Base-by-base conservation (phyloP, 441 rosid species). In the Populus hybrid region DNA sequence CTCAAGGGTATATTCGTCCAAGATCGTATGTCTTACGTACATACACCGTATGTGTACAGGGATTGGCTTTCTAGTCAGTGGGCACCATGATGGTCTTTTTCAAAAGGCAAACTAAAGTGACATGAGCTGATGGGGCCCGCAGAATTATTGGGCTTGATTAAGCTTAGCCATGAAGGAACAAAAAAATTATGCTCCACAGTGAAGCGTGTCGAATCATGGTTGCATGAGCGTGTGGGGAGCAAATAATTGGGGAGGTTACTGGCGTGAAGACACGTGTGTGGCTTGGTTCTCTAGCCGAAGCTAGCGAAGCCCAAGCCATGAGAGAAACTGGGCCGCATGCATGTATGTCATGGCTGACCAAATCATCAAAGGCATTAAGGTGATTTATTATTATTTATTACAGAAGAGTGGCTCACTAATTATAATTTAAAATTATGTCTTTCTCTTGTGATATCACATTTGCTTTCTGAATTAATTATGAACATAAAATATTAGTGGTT, bases 101-200 rank as follows among this genome's bases (percentile, higher is more conserved):
- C 1, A 65, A 53, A 29, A 8, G 45, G 59, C n/a, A 35, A 40
- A 74, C 59, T 24, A 14, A 71, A 12, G 76, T 82, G 84, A 83
- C 75, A 70, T 71, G 29, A 35, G 79, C 75, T 0, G 0, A 7
- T 74, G 83, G 88, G 53, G 85, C 6, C 82, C 87, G 36, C 0
- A 4, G 26, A 72, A 77, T 74, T 72, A 76, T 76, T 7, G 68
- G 66, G 26, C 45, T 72, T 64, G 6, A 20, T 53, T 68, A 38
- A 72, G 83, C 96, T 92, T 93, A 82, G 86, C 77, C 84, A 83
- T 8, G 91, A 93, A 93, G 94, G 79, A 90, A 82, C 86, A 83
- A 77, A 78, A 26, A 3, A 23, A 40, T 0, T 4, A 76, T 84
- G 82, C 2, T 73, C 83, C 76, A 75, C 24, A 4, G 12, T 59